Base-by-base conservation (phyloP, 73 alveolate species). In the Paramecium tetraurelia region DNA sequence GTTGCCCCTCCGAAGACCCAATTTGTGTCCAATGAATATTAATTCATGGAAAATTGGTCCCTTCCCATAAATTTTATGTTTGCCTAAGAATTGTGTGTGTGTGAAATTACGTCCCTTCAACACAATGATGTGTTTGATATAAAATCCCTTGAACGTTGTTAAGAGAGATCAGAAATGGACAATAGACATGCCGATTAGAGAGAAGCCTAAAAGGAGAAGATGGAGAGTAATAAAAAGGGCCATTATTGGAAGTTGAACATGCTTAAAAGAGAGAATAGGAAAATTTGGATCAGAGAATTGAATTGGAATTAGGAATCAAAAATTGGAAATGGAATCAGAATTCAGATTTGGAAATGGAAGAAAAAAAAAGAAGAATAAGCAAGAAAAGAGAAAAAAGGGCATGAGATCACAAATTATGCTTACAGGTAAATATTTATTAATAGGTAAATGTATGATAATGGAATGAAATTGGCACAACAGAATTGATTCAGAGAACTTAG, bases 401-500 rank as follows among this genome's bases (percentile, higher is more conserved):
- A 53, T n/a, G 31, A n/a, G 21, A 53, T 53, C 29, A 1, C 10
- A 53, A 53, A n/a, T 18, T 27, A 1, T 10, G 24, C 44, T 63
- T 27, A 63, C 41, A 63, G 48, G 84, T 63, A 63, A 27, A 63
- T 63, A 63, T 63, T 63, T 63, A 63, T 63, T 63, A 63, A 63
- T 63, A 63, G 84, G 84, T 14, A 27, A 8, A 27, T 8, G 12
- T 3, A 16, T 48, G 10, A 48, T 14, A 3, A 63, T 63, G 41
- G 12, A 63, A 63, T 63, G 16, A 63, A 24, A 9, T 22, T 63
- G 84, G 27, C 84, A 63, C 84, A 63, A 7, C 84, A 63, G 84
- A 63, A 12, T 63, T 63, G 84, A 63, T 27, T 63, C 84, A 63
- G 84, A 63, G 20, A 27, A 63, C 84, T 63, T 63, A 12, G 84